phyloP scores from a whole-genome alignment of 2,329 filamentous ascomycete genomes.

The Cercospora janseana region DNA sequence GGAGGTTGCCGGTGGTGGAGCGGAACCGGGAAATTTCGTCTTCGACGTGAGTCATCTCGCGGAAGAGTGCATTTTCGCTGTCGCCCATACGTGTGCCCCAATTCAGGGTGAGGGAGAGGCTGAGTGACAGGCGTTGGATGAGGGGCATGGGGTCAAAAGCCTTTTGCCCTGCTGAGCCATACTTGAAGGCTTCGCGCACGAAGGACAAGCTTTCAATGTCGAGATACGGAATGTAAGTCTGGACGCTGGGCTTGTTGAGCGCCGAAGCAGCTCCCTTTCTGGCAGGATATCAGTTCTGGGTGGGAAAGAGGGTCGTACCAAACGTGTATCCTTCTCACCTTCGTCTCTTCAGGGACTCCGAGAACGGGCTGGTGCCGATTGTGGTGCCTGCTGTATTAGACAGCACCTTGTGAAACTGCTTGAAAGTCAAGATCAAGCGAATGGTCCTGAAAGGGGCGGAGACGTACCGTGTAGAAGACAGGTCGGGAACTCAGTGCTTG shows the following conservation, averaged over 20 bases:
- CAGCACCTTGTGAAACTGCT: slow-evolving; percentile 53
- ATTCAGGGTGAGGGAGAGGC: slow-evolving; percentile 63
- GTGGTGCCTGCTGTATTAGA: slow-evolving; percentile 66
- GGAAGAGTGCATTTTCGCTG: slow-evolving; percentile 59
- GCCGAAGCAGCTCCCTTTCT: slow-evolving; percentile 65
- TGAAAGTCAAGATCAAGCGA: no score
- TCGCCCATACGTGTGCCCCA: slow-evolving; percentile 63
- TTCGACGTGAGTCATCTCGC: slow-evolving; percentile 63
- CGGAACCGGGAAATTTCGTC: slow-evolving; percentile 60
- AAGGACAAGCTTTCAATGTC: slow-evolving; percentile 64
- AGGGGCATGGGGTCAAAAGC: slow-evolving; percentile 65
- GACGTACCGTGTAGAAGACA: slow-evolving; percentile 42
- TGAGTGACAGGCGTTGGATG: slow-evolving; percentile 63
- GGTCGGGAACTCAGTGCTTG: slow-evolving; percentile 45
- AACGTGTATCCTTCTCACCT: background rate
- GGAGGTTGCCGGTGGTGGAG: slow-evolving; percentile 60
- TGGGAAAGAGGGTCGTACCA: background rate
- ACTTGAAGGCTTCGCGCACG: slow-evolving; percentile 58
- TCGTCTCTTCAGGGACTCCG: slow-evolving; percentile 61
- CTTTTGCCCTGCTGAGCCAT: slow-evolving; percentile 55
- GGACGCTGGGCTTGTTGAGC: slow-evolving; percentile 63
- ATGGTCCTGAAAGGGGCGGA: no score
- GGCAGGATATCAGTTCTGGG: background rate
- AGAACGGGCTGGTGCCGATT: slow-evolving; percentile 66
- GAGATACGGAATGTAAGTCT: slow-evolving; percentile 61